phyloP scores from a whole-genome alignment of 371 early-diverging fungal genomes.

The Zancudomyces culisetae region DNA sequence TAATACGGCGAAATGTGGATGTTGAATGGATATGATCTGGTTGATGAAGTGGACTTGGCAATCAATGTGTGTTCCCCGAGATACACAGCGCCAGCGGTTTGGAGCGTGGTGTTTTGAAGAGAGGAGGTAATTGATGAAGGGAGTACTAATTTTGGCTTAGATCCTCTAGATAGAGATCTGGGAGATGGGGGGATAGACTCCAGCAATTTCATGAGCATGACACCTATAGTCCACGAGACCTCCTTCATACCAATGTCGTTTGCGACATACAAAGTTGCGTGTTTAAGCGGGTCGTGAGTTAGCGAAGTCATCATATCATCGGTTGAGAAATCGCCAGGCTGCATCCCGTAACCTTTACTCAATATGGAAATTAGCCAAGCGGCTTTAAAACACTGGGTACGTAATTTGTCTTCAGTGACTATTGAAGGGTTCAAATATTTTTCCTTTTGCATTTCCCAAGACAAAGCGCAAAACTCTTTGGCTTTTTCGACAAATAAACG shows the following conservation, averaged over 20 bases:
- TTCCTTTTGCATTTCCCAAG: conserved; percentile 32
- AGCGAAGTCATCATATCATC: conserved; percentile 25
- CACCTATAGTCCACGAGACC: conserved; percentile 87
- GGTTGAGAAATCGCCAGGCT: conserved; percentile 14
- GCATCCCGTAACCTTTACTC: conserved; percentile 76
- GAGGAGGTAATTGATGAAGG: not conserved
- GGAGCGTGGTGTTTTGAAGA: too few relatives aligned
- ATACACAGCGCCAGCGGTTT: too few relatives aligned
- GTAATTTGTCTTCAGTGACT: conserved; percentile 35
- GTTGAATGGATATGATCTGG: too few relatives aligned
- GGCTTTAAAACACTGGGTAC: conserved; percentile 83
- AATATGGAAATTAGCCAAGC: conserved; percentile 80
- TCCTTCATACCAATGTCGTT: conserved; percentile 58
- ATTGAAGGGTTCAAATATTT: conserved; percentile 12
- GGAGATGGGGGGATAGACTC: conserved; percentile 24
- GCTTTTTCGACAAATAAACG: conserved; percentile 46
- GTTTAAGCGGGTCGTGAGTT: conserved; percentile 13
- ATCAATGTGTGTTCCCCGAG: too few relatives aligned
- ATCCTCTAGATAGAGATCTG: not conserved
- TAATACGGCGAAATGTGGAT: too few relatives aligned
- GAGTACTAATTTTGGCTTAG: not conserved
- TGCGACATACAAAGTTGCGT: conserved; percentile 51
- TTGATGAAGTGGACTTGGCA: too few relatives aligned
- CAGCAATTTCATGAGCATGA: conserved; percentile 42
- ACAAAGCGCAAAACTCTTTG: conserved; percentile 41